Conservation (phyloP, 2,329 filamentous ascomycete genomes). For the Arthrobotrys musiformis region DNA sequence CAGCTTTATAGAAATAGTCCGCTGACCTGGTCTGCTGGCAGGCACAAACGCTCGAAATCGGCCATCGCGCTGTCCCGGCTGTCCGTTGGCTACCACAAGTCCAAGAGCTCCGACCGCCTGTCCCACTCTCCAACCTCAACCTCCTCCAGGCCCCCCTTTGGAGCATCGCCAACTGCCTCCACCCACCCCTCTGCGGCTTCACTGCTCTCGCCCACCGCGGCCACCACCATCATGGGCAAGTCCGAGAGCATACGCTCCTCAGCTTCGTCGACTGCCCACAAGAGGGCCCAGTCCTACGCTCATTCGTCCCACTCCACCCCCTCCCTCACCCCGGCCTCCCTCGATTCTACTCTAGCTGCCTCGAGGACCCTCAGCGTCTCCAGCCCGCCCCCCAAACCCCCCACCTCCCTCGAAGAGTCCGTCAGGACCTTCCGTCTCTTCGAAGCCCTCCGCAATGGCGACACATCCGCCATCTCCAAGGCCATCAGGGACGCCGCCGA, state of each 20-base stretch:
- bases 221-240: conserved; percentile 33
- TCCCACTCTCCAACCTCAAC: conserved; percentile 24
- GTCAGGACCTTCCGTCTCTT: conserved; percentile 94
- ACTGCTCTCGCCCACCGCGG: conserved; percentile 30
- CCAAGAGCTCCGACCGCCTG: conserved; percentile 50
- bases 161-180: conserved; percentile 65
- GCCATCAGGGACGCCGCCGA: conserved; percentile 75
- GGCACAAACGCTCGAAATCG: conserved; percentile 49
- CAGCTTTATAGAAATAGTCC: no score
- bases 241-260: conserved; percentile 40
- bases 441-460: conserved; percentile 88
- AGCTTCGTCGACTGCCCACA: conserved; percentile 41
- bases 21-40: no score
- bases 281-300: conserved; percentile 46
- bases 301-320: conserved; percentile 29
- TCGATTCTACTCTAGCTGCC: neutral
- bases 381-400: neutral
- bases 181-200: conserved; percentile 63
- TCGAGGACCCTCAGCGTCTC: conserved; percentile 4
- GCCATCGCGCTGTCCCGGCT: conserved; percentile 46
- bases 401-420: conserved; percentile 80
- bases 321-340: conserved; percentile 14
- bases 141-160: conserved; percentile 3
- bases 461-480: conserved; percentile 88
- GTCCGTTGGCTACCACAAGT: conserved; percentile 35